Conservation (phyloP, 306 rosid genomes). For the Begonia fuchsioides region DNA sequence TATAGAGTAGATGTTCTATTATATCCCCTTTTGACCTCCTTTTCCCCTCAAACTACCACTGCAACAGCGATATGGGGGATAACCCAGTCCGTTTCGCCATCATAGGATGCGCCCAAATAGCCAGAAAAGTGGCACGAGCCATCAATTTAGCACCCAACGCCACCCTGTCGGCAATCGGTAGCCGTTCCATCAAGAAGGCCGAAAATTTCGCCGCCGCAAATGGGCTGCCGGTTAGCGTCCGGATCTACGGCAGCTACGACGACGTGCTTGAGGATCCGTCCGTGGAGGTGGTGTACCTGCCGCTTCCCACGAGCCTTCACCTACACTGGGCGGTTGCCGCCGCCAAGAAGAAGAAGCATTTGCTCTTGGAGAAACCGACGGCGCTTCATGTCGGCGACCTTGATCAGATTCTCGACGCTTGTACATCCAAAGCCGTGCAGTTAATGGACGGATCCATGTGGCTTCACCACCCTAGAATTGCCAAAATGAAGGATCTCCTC, state of each 20-base stretch:
- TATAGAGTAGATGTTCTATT: too few species aligned
- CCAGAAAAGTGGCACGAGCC: conserved; percentile 62
- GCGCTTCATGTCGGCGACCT: conserved; percentile 47
- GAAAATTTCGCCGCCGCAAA: conserved; percentile 28
- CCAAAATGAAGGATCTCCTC: conserved; percentile 33
- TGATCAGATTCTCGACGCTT: conserved; percentile 51
- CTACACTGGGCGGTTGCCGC: conserved; percentile 50
- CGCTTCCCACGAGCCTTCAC: conserved; percentile 60
- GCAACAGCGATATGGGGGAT: conserved; percentile 2
- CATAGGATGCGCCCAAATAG: conserved; percentile 57
- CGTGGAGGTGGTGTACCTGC: conserved; percentile 63
- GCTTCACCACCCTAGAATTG: conserved; percentile 76
- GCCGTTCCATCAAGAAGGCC: conserved; percentile 62
- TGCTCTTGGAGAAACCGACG: conserved; percentile 62
- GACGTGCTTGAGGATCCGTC: conserved; percentile 43
- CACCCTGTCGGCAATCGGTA: conserved; percentile 36
- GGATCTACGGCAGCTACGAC: conserved; percentile 49
- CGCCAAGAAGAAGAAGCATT: conserved; percentile 58
- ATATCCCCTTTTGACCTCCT: too few species aligned
- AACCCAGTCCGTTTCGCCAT: conserved; percentile 42
- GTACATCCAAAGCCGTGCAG: conserved; percentile 53
- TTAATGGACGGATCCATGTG: conserved; percentile 82
- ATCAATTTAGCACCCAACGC: conserved; percentile 43
- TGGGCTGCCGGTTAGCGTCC: conserved; percentile 16
- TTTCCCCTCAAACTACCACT: neutral